A percentile compares a stretch with the other conserved stretches of the same genome.
Conservation (phyloP, 257 asterid genomes). For the Nicotiana attenuata region DNA sequence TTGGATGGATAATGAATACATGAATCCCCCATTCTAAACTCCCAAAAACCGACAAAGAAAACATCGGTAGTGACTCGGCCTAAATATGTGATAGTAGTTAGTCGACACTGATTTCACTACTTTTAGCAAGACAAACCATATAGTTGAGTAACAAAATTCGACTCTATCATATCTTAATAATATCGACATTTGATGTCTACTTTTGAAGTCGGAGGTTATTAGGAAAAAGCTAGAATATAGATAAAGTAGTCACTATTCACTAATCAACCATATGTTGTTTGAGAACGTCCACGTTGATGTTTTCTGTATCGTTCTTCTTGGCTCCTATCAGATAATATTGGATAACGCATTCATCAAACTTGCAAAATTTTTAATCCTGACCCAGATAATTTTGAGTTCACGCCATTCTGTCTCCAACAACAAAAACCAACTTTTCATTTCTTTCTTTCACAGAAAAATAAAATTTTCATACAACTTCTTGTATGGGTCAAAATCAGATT, state of each 20-base stretch:
- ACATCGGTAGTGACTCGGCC: not conserved
- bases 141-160: not conserved
- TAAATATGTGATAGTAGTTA: not conserved
- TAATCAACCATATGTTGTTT: not conserved
- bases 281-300: conserved; percentile 9
- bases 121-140: not conserved
- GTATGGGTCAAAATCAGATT: no score
- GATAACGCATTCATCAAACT: not conserved
- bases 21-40: not conserved
- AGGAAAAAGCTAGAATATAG: not conserved
- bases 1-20: not conserved
- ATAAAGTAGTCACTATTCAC: not conserved
- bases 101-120: not conserved
- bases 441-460: no score
- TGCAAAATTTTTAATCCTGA: not conserved
- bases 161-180: not conserved
- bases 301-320: not conserved
- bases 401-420: no score
- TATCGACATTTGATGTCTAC: not conserved
- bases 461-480: no score
- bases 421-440: no score
- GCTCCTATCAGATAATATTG: not conserved
- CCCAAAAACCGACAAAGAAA: no score
- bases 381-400: no score
- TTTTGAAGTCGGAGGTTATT: not conserved